Base-by-base conservation (phyloP, 306 rosid genomes). In the Astragalus membranaceus region DNA sequence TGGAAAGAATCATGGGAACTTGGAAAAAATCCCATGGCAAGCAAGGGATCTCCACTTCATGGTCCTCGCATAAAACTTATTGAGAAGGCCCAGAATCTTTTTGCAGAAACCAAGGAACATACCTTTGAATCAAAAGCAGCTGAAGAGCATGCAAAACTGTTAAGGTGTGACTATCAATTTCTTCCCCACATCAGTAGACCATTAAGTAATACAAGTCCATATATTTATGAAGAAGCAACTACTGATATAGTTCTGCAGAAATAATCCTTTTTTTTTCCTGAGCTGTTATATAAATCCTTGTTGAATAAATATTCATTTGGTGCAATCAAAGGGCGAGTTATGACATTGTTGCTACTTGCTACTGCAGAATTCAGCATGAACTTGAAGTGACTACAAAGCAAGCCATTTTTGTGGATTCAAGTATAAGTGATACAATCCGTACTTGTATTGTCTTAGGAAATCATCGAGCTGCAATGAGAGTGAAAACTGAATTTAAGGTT, bases 361-460 rank as follows among this genome's bases (percentile, higher is more conserved):
- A 50, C 44, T 71, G 69, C 92, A 94, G 98, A 80, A 85, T 87
- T 17, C 98, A 94, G 71, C 96, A 94, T 53, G 98, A 88, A 55
- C 78, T 94, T 71, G 97, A 94, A 85, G 95, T 88, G 72, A 56
- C 82, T 72, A 94, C 97, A 57, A 94, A 94, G 91, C 98, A 91
- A 73, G 92, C 98, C 52, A 94, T 94, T 76, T 94, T 94, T 83
- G 97, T 94, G 74, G 98, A 94, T 79, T 90, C 98, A 52, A 94
- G 98, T 78, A 84, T 94, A 47, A 94, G 91, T 51, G 98, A 94
- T 83, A 94, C 97, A 55, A 90, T 94, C 60, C 96, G 96, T 5
- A 94, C 98, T 4, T 94, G 98, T 83, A 94, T 94, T 72, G 98
- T 94, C 75, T 85, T 90, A 83, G 98, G 98, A 79, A 94, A 94